Conservation (phyloP, 129 eudicot species). For the Sambucus nigra region DNA sequence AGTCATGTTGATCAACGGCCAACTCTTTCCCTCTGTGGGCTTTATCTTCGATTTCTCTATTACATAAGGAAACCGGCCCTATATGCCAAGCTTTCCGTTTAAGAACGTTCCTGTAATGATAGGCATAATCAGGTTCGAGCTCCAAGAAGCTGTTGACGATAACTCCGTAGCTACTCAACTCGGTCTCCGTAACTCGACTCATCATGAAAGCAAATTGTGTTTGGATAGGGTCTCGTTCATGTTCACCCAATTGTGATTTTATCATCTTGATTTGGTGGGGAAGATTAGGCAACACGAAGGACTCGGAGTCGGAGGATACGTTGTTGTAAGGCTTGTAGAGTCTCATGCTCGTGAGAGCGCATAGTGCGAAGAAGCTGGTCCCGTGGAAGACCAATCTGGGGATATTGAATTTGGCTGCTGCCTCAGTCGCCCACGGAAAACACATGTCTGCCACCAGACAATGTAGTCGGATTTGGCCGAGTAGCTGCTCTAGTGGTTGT, state of each 20-base stretch:
- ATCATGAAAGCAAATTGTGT: slow-evolving; percentile 11
- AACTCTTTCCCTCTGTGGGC: slow-evolving; percentile 29
- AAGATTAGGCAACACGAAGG: slow-evolving; percentile 41
- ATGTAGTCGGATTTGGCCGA: slow-evolving; percentile 25
- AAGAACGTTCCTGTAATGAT: slow-evolving; percentile 31
- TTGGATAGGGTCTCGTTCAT: neutral
- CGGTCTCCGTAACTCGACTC: slow-evolving; percentile 22
- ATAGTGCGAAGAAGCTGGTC: slow-evolving; percentile 29
- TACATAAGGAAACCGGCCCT: slow-evolving; percentile 52
- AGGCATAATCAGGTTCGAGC: slow-evolving; percentile 54
- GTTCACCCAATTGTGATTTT: slow-evolving; percentile 20
- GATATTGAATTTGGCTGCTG: slow-evolving; percentile 50
- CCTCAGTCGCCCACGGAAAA: slow-evolving; percentile 42
- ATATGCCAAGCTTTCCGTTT: slow-evolving; percentile 51
- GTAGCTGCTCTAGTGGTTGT: slow-evolving; percentile 40
- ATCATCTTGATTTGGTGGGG: slow-evolving; percentile 43
- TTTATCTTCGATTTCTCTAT: slow-evolving; percentile 28
- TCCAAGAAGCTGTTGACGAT: slow-evolving; percentile 50
- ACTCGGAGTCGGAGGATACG: slow-evolving; percentile 36
- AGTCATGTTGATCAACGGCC: slow-evolving; percentile 23
- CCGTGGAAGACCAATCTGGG: slow-evolving; percentile 67
- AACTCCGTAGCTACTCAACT: slow-evolving; percentile 37
- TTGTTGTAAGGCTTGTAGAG: slow-evolving; percentile 20
- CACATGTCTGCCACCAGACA: slow-evolving; percentile 42
- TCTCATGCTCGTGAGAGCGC: slow-evolving; percentile 17